Conservation (phyloP, 1,139 yeast species). For the Candida buenavistaensis region DNA sequence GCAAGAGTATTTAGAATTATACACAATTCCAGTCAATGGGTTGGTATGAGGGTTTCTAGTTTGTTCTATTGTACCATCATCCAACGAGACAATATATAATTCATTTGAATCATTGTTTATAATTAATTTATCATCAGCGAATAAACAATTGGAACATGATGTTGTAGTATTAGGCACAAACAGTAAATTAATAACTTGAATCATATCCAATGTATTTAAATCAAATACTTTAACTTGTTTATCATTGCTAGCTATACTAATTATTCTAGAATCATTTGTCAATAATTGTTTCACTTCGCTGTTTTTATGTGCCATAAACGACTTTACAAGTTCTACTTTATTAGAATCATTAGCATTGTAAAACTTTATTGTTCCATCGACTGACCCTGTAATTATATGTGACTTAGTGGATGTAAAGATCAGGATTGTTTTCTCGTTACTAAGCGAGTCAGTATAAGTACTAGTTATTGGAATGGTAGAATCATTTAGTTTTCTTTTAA, state of each 20-base stretch:
- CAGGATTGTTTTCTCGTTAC: constrained; percentile 1
- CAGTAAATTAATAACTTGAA: constrained; percentile 27
- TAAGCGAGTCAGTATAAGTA: background rate
- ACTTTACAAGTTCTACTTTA: constrained; percentile 2
- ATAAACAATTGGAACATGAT: constrained; percentile 20
- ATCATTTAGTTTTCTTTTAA: too few relatives aligned
- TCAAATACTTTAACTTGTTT: constrained; percentile 38
- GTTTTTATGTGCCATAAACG: constrained; percentile 1
- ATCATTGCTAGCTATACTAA: constrained; percentile 30
- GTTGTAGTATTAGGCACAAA: constrained; percentile 21
- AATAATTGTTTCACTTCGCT: constrained; percentile 6
- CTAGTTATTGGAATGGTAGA: background rate
- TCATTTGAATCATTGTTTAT: constrained; percentile 20
- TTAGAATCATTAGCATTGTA: background rate
- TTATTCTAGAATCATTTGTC: constrained; percentile 23
- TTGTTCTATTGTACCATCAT: constrained; percentile 15
- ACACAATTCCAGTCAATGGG: constrained; percentile 27
- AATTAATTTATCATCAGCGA: constrained; percentile 18
- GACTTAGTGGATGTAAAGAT: constrained; percentile 1
- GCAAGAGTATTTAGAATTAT: constrained; percentile 27
- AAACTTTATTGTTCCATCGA: constrained; percentile 4
- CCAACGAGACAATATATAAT: constrained; percentile 16
- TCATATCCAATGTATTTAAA: constrained; percentile 40
- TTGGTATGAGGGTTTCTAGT: constrained; percentile 24
- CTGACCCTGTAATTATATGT: constrained; percentile 1